phyloP scores from a whole-genome alignment of 78 protist species.

The Salpingoeca rosetta region DNA sequence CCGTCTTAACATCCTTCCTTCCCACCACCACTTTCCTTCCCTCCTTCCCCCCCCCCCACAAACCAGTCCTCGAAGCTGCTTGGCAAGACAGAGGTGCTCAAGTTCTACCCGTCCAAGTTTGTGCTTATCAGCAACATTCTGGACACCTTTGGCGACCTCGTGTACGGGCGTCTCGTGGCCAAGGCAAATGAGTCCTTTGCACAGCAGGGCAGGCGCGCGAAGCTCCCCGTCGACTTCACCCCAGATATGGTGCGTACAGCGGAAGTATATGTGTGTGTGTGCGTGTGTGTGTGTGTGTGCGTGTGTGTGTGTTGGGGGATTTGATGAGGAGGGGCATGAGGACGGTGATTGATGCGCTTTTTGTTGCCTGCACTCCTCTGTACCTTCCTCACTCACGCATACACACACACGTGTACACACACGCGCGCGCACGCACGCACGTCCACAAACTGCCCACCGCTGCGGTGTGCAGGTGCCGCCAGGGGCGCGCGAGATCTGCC shows the following conservation, averaged over 20 bases:
- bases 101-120: slow-evolving; percentile 82
- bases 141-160: slow-evolving; percentile 84
- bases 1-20: background rate
- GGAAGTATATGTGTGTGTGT: too few relatives aligned
- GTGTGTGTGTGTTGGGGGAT: too few relatives aligned
- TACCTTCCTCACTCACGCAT: too few relatives aligned
- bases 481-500: slow-evolving; percentile 74
- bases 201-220: background rate
- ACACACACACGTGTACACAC: too few relatives aligned
- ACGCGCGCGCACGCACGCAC: too few relatives aligned
- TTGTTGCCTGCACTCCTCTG: too few relatives aligned
- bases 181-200: background rate
- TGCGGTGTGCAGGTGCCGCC: slow-evolving; percentile 18
- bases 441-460: too few relatives aligned
- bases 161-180: slow-evolving; percentile 46
- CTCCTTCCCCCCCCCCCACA: background rate
- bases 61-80: slow-evolving; percentile 71
- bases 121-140: slow-evolving; percentile 77
- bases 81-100: slow-evolving; percentile 29
- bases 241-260: background rate
- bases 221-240: slow-evolving; percentile 8
- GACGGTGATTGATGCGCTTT: too few relatives aligned
- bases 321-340: too few relatives aligned
- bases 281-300: too few relatives aligned
- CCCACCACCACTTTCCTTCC: background rate